phyloP scores from a whole-genome alignment of 768 basidiomycete genomes.

The Xanthoconium purpureum region DNA sequence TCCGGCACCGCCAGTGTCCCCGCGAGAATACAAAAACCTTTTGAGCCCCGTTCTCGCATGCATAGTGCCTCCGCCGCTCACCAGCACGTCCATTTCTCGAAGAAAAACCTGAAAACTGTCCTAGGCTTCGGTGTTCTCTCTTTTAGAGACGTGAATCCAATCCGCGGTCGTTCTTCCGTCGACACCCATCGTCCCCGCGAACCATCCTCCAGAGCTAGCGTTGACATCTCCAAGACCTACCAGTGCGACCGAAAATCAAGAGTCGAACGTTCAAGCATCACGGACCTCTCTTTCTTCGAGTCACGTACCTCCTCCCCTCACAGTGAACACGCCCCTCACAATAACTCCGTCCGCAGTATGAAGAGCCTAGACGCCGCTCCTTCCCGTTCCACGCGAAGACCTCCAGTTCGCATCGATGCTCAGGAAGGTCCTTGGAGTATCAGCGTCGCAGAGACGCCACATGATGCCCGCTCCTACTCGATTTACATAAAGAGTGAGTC shows the following conservation, averaged over 20 bases:
- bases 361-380: constrained; percentile 42
- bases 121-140: constrained; percentile 42
- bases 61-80: constrained; percentile 40
- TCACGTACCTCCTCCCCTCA: constrained; percentile 31
- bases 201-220: constrained; percentile 39
- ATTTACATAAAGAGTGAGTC: constrained; percentile 88
- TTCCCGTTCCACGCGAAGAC: constrained; percentile 42
- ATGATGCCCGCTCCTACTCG: constrained; percentile 65
- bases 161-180: constrained; percentile 28
- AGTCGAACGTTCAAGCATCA: constrained; percentile 36
- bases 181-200: constrained; percentile 27
- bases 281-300: constrained; percentile 43
- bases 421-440: constrained; percentile 86
- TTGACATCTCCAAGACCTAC: constrained; percentile 42
- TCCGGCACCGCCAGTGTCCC: constrained; percentile 25
- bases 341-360: constrained; percentile 38
- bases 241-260: constrained; percentile 35
- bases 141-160: constrained; percentile 35
- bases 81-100: constrained; percentile 34
- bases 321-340: constrained; percentile 32
- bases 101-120: constrained; percentile 48
- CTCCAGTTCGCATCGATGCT: constrained; percentile 60
- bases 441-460: constrained; percentile 82
- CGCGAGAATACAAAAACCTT: constrained; percentile 26
- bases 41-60: constrained; percentile 37